phyloP scores from a whole-genome alignment of 352 stramenopile species.

The Globisporangium okanoganense region DNA sequence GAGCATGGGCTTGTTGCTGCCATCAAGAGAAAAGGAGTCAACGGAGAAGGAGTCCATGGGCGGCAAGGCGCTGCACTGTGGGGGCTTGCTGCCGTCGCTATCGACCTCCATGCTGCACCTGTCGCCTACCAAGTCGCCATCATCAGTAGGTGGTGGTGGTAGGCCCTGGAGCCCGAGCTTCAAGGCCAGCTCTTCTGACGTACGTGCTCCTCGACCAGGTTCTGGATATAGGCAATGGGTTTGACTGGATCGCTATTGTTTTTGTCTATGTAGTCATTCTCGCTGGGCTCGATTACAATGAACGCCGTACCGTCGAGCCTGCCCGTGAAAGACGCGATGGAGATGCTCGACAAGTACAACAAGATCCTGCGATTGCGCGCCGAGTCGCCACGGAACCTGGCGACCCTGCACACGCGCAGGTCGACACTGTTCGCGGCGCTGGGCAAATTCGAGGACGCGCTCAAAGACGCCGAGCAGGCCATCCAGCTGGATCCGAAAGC shows the following conservation, averaged over 20 bases:
- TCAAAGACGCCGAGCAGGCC: conserved; percentile 50
- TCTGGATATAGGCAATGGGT: background rate
- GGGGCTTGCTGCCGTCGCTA: conserved; percentile 6
- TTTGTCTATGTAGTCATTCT: conserved; percentile 7
- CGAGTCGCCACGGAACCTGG: conserved; percentile 52
- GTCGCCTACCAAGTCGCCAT: background rate
- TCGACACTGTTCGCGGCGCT: conserved; percentile 60
- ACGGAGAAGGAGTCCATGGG: background rate
- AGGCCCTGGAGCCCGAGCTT: background rate
- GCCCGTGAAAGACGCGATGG: conserved; percentile 16
- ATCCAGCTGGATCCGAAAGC: conserved; percentile 45
- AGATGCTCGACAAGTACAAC: conserved; percentile 63
- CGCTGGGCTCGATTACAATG: conserved; percentile 22
- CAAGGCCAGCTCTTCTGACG: background rate
- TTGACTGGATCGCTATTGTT: background rate
- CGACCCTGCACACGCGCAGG: conserved; percentile 46
- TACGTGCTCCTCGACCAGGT: background rate
- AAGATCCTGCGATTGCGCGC: conserved; percentile 57
- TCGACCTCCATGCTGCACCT: conserved; percentile 4
- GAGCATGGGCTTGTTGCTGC: conserved; percentile 2
- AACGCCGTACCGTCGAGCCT: conserved; percentile 20
- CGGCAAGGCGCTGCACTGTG: background rate
- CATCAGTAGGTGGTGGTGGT: too few species aligned
- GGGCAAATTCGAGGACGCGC: conserved; percentile 35
- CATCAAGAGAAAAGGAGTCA: background rate